Percentiles rank a stretch among this genome's conserved stretches.
Evolutionary conservation across 129 eudicot species (phyloP).

Genomic region (Artemisia annua): DNA sequence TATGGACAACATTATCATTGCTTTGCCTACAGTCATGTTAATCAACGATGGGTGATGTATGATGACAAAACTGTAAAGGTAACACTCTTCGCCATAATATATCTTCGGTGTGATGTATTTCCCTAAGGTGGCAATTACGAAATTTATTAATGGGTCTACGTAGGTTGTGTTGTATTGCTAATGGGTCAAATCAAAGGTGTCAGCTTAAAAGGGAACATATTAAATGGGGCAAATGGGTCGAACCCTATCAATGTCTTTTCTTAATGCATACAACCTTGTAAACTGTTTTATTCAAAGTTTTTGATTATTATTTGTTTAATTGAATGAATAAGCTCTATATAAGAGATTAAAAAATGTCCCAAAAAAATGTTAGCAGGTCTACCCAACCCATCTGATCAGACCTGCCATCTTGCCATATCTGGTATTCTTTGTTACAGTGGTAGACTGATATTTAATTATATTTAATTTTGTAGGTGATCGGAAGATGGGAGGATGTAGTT

Average conservation of each 20-base stretch:
- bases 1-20: slow-evolving; percentile 98
- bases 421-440: neutral
- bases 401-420: neutral
- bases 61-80: slow-evolving; percentile 98
- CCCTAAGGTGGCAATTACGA: neutral
- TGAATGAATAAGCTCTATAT: neutral
- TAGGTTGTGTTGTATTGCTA: neutral
- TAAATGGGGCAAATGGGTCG: neutral
- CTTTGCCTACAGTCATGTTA: slow-evolving; percentile 77
- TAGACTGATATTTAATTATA: neutral
- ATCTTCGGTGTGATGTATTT: neutral
- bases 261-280: neutral
- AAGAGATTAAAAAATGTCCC: neutral
- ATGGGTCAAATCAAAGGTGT: neutral
- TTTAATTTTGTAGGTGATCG: slow-evolving; percentile 57
- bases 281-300: neutral
- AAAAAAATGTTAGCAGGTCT: neutral
- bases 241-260: neutral
- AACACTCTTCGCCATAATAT: slow-evolving; percentile 10
- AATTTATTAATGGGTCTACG: neutral
- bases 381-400: neutral
- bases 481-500: slow-evolving; percentile 90
- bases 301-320: neutral
- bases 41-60: slow-evolving; percentile 84
- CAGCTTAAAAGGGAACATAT: neutral